Evolutionary conservation across 2,329 filamentous ascomycete species (phyloP).

Genomic region (Ophiostoma sp.): DNA sequence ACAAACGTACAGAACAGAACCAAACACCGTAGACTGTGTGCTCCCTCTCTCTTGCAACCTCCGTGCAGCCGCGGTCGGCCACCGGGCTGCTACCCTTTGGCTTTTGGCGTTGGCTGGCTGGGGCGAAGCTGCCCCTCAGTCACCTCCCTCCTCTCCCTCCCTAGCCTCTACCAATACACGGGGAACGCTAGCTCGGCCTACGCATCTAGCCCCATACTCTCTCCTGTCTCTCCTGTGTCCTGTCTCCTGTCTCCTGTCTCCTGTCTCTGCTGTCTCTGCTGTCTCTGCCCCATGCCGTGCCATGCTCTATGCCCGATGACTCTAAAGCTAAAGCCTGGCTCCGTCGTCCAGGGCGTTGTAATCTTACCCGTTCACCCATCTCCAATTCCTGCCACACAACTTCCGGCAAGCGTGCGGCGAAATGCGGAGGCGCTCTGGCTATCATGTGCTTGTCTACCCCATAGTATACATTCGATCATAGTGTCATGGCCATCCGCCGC

Average conservation of each 20-base stretch:
- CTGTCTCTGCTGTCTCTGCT: background rate
- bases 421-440: conserved; percentile 20
- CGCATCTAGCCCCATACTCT: background rate
- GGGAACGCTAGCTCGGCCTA: conserved; percentile 10
- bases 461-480: background rate
- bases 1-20: background rate
- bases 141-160: background rate
- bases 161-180: background rate
- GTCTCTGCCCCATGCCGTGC: too few species aligned
- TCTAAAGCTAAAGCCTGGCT: too few species aligned
- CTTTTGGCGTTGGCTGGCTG: background rate
- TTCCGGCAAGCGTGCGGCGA: conserved; percentile 19
- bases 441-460: conserved; percentile 14
- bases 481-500: background rate
- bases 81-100: conserved; percentile 13
- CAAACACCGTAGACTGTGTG: background rate
- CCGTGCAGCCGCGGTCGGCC: conserved; percentile 26
- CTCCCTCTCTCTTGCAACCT: conserved; percentile 23
- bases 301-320: too few species aligned
- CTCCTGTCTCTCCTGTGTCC: background rate
- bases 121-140: conserved; percentile 9
- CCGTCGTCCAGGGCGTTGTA: background rate
- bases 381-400: background rate
- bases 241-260: background rate
- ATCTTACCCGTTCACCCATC: conserved; percentile 13